Conservation (phyloP, 2,329 filamentous ascomycete genomes). For the Penicillium occitanis region DNA sequence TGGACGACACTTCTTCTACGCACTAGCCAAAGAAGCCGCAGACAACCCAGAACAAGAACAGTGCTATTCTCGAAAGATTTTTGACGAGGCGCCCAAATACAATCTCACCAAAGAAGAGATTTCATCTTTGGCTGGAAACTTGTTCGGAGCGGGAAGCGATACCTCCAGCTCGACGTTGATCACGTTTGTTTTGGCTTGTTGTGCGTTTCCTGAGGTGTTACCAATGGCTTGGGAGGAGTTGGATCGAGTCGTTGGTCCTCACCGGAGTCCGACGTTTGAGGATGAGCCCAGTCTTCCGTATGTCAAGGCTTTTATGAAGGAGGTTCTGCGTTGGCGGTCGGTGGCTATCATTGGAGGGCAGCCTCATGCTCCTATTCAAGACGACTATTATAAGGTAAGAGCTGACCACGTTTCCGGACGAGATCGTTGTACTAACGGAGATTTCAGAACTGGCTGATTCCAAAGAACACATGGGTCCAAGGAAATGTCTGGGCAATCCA, state of each 20-base stretch:
- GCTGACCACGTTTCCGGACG: neutral
- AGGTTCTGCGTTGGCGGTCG: constrained; percentile 32
- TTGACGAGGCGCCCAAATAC: constrained; percentile 51
- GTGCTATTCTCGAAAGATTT: constrained; percentile 51
- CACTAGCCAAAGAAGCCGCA: constrained; percentile 53
- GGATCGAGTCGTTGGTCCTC: constrained; percentile 35
- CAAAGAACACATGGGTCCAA: constrained; percentile 49
- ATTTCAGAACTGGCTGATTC: constrained; percentile 41
- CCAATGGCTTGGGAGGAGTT: constrained; percentile 41
- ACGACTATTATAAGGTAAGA: constrained; percentile 10
- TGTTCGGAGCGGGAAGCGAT: constrained; percentile 34
- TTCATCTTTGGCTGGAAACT: constrained; percentile 49
- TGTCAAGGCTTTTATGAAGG: constrained; percentile 33
- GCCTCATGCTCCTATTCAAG: neutral
- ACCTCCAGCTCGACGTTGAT: constrained; percentile 33
- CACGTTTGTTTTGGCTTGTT: constrained; percentile 26
- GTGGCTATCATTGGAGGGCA: constrained; percentile 26
- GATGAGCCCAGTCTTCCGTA: constrained; percentile 34
- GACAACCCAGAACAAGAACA: constrained; percentile 39
- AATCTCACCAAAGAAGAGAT: constrained; percentile 48
- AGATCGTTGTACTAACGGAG: neutral
- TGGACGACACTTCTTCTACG: constrained; percentile 54
- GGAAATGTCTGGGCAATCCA: constrained; percentile 48
- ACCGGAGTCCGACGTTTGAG: constrained; percentile 34
- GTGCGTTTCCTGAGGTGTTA: constrained; percentile 34